Percentiles rank a stretch among this genome's conserved stretches.
Conservation (phyloP, 2,329 filamentous ascomycete species). For the Hymenoscyphus linearis region DNA sequence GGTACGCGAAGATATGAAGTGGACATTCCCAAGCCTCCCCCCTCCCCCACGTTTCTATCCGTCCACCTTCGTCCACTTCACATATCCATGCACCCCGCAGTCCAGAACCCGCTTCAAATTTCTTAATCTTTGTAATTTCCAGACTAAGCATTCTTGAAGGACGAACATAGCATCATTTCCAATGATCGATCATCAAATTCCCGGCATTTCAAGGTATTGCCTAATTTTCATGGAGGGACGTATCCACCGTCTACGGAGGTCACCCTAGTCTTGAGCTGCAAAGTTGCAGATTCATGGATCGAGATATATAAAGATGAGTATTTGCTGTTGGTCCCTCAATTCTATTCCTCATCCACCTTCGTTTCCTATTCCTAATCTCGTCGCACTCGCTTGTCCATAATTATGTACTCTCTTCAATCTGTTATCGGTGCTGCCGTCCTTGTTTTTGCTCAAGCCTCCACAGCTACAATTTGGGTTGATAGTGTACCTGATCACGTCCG, state of each 20-base stretch:
- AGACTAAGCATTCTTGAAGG: background rate
- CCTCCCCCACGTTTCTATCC: background rate
- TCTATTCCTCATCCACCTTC: background rate
- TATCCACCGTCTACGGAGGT: background rate
- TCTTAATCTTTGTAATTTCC: background rate
- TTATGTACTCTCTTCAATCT: background rate
- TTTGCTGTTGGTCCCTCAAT: background rate
- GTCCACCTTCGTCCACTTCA: background rate
- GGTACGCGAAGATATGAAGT: background rate
- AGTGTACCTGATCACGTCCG: conserved; percentile 20
- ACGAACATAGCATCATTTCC: background rate
- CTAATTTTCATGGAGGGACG: background rate
- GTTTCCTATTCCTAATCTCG: background rate
- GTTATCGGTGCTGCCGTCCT: background rate
- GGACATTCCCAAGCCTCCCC: background rate
- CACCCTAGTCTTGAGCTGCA: background rate
- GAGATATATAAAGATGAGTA: background rate
- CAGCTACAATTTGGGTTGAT: conserved; percentile 19
- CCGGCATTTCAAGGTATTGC: background rate
- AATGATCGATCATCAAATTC: background rate
- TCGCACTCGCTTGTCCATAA: background rate
- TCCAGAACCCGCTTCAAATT: background rate
- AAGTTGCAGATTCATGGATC: background rate
- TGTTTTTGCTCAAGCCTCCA: background rate
- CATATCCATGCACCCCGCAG: background rate